Conservation (phyloP, 2,329 filamentous ascomycete species). For the Pyrenophora tritici-repentis region DNA sequence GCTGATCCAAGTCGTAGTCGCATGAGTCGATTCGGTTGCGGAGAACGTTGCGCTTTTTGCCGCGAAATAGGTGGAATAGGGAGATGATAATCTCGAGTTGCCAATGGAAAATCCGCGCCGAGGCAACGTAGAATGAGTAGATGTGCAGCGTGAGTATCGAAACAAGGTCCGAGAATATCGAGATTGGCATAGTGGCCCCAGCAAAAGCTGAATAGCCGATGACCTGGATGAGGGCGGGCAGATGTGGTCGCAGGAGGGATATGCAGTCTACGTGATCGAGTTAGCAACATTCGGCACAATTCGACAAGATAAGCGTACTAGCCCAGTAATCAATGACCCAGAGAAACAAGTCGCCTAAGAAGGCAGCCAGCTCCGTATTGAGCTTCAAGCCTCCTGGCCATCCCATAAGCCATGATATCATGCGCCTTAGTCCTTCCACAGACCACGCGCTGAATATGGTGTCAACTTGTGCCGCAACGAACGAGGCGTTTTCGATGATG, state of each 20-base stretch:
- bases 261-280: conserved; percentile 67
- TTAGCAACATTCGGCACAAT: background rate
- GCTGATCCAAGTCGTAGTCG: conserved; percentile 96
- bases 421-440: conserved; percentile 82
- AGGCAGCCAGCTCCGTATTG: conserved; percentile 90
- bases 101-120: conserved; percentile 97
- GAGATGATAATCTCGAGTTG: conserved; percentile 95
- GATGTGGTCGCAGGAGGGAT: conserved; percentile 72
- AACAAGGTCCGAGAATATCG: conserved; percentile 90
- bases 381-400: conserved; percentile 88
- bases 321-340: conserved; percentile 99
- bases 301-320: conserved; percentile 56
- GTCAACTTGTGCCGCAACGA: conserved; percentile 81
- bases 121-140: conserved; percentile 96
- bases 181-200: conserved; percentile 95
- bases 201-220: conserved; percentile 95
- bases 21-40: conserved; percentile 98
- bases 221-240: conserved; percentile 88
- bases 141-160: conserved; percentile 93
- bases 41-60: conserved; percentile 96
- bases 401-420: conserved; percentile 94
- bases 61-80: conserved; percentile 97
- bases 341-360: conserved; percentile 91
- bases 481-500: conserved; percentile 90
- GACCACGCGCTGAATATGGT: conserved; percentile 78